Evolutionary conservation across 768 basidiomycete genomes (phyloP), one percentile per base, ranked within the genome.

Genomic region (Leucosporidium yakuticum): DNA sequence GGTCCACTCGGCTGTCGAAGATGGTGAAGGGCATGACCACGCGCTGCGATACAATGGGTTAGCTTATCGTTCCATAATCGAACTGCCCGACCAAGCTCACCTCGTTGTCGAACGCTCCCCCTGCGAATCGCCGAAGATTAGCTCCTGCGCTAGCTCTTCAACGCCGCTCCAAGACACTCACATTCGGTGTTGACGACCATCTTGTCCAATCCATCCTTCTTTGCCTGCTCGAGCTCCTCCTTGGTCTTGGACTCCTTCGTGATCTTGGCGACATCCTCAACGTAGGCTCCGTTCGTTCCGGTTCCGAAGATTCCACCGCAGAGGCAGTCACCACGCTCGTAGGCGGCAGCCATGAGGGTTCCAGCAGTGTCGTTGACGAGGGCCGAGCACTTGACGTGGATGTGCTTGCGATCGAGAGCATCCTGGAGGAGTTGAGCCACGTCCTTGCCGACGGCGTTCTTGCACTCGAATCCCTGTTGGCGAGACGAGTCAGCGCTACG

Each of bases 141-240:
- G 47, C 25, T 58, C 54, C 21, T 6, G 25, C 51, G 15, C 34
- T 2, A 9, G 12, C 34, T 36, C 34, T 9, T 11, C 1, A n/a
- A 34, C 25, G n/a, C 4, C 27, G 20, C 20, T 32, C 19, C n/a
- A 25, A 27, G 31, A 7, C 23, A 47, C 65, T 31, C 56, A 68
- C 95, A 98, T 80, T 98, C 96, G 11, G 90, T 90, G 80, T 99
- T 99, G 65, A 98, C 85, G 64, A 97, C 84, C 96, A 99, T 99
- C 71, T 84, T 80, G 25, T 78, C 74, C 55, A 79, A 77, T n/a
- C 76, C 79, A 48, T 76, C 74, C 67, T 67, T 74, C 71, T 39
- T 72, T 74, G 65, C 75, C 74, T 60, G 64, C 60, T 67, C 80
- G 31, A 85, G 81, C 53, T 80, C 83, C 64, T 89, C 86, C 23